Evolutionary conservation across 139 green algal species (phyloP).

Genomic region (Tetraselmis chui): DNA sequence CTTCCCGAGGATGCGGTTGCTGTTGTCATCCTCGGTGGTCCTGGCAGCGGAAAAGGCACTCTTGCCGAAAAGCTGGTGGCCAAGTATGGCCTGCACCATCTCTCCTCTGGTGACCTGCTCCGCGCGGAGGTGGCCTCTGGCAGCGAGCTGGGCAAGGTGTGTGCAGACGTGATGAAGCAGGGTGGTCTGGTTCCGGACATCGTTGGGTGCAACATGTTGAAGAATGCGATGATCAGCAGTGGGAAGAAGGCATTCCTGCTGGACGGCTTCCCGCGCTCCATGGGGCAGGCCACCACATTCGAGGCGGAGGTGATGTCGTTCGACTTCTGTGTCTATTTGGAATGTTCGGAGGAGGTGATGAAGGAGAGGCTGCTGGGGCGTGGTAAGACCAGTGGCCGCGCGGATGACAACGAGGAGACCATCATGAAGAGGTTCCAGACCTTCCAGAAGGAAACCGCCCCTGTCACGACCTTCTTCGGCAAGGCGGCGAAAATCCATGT

Average conservation of each 20-base stretch:
- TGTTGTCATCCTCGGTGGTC: conserved; percentile 71
- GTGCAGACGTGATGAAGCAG: conserved; percentile 71
- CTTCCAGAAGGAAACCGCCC: conserved; percentile 12
- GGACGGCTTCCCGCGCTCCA: conserved; percentile 83
- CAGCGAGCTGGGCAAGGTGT: conserved; percentile 46
- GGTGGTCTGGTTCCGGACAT: conserved; percentile 70
- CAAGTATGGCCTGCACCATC: conserved; percentile 52
- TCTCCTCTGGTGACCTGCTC: conserved; percentile 66
- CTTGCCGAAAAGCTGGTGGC: conserved; percentile 70
- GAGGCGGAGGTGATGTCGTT: neutral
- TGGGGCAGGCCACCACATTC: conserved; percentile 57
- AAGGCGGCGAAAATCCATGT: neutral
- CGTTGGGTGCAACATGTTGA: conserved; percentile 39
- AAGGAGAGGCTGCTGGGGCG: conserved; percentile 45
- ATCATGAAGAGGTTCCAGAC: conserved; percentile 55
- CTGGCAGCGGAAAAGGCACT: conserved; percentile 84
- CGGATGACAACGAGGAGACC: conserved; percentile 63
- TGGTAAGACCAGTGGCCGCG: conserved; percentile 41
- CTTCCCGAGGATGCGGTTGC: conserved; percentile 16
- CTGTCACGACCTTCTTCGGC: conserved; percentile 3
- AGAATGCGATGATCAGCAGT: conserved; percentile 59
- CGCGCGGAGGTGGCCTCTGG: conserved; percentile 60
- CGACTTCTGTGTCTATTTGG: neutral
- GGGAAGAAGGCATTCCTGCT: conserved; percentile 66
- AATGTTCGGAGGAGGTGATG: conserved; percentile 36